These are phyloP conservation scores for Gossypium trilobum DNA, from an alignment of 441 rosid genomes.

Conservation along the genomic window DNA sequence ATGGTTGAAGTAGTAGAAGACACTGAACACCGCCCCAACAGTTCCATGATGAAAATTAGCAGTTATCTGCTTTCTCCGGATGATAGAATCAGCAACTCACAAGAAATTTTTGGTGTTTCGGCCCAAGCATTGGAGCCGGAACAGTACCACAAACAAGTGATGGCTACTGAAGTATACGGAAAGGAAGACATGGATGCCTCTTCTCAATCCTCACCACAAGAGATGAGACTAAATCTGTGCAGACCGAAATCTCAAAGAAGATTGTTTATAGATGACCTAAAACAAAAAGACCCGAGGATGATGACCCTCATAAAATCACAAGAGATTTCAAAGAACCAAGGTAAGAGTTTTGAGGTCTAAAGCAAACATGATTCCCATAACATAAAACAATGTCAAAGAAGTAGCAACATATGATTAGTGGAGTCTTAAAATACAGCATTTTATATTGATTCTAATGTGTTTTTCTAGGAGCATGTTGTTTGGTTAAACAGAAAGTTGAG, in stretches of 20 bases:
- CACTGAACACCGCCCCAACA: slow-evolving; percentile 8
- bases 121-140: slow-evolving; percentile 18
- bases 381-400: background rate
- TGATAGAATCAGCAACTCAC: slow-evolving; percentile 5
- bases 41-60: background rate
- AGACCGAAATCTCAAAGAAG: slow-evolving; percentile 30
- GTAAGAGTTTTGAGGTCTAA: slow-evolving; percentile 27
- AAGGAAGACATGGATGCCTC: slow-evolving; percentile 16
- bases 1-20: slow-evolving; percentile 15
- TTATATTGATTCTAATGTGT: slow-evolving; percentile 17
- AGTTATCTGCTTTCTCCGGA: slow-evolving; percentile 21
- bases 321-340: slow-evolving; percentile 26
- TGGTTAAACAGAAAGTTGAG: slow-evolving; percentile 34
- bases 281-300: slow-evolving; percentile 21
- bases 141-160: slow-evolving; percentile 6
- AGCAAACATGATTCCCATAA: slow-evolving; percentile 8
- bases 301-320: slow-evolving; percentile 19
- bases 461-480: slow-evolving; percentile 37
- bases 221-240: slow-evolving; percentile 15
- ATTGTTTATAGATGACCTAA: slow-evolving; percentile 22
- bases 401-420: too few species aligned
- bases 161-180: slow-evolving; percentile 14
- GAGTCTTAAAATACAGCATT: background rate
- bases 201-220: slow-evolving; percentile 16
- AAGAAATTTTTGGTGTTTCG: slow-evolving; percentile 20